Base-by-base conservation (phyloP, 495 filamentous ascomycete species). In the Xylaria acuta region DNA sequence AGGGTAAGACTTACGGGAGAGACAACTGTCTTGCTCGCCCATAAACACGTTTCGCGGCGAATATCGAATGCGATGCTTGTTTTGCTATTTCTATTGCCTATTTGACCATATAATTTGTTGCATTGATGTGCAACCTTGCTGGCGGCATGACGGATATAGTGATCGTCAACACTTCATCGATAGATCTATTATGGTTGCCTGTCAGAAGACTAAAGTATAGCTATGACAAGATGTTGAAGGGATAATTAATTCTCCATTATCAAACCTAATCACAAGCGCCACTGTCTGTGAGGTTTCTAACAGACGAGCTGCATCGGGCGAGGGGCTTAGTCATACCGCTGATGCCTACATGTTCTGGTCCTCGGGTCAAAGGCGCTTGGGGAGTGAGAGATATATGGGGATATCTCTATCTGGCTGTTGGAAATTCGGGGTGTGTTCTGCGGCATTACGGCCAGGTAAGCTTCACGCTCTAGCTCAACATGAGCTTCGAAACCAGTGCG, bases 261-360 rank as follows among this genome's bases (percentile, higher is more conserved):
- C 1, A 16, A 5, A 3, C 9, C 9, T 3, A 30, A 65, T 47
- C 41, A 20, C 63, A 18, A 49, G 16, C 14, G 22, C 8, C n/a
- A 38, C 9, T 38, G 11, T 6, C 34, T 38, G 8, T 40, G 59
- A 43, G 5, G 36, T 64, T 38, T 20, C 63, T 47, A 49, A 3
- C 25, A 34, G 25, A 65, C 18, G 41, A 65, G 38, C 25, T 16
- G 63, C 22, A 34, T 34, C 63, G 27, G 16, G 63, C 7, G 41
- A 47, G 8, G 22, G 27, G 27, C 63, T n/a, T 45, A 34, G 41
- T 49, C 27, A 49, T 47, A 32, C 63, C 40, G 40, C 25, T 34
- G 63, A 65, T 47, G 63, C 27, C 38, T 49, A n/a, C 38, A 65
- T 18, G 25, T 49, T 65, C 22, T 5, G 30, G 25, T 63, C 9